Base-by-base conservation (phyloP, 164 flowering plant species). In the Nelumbo lutea region DNA sequence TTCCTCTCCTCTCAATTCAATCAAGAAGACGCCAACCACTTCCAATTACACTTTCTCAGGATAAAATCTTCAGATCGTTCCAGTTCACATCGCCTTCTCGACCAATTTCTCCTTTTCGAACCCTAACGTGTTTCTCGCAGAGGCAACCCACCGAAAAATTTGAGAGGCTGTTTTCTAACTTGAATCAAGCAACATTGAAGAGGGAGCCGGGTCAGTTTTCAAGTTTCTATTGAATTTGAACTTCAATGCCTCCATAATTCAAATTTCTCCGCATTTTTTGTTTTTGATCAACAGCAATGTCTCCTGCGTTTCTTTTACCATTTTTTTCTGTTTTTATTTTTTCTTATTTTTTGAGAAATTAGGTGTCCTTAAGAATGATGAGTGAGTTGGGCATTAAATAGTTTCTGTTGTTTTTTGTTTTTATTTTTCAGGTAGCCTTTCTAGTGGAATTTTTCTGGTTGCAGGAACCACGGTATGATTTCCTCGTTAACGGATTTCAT, bases 381-480 rank as follows among this genome's bases (percentile, higher is more conserved):
- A 53, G 9, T 68, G 51, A 40, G 41, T 38, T 0, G 61, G 27
- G 59, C 27, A 27, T 27, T 27, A 27, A 27, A 27, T 27, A 27
- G 27, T 43, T 46, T 65, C 62, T 4, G 44, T 65, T 64, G 41
- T 59, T 66, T 67, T 72, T 3, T 73, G 70, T 47, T 6, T 59
- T 66, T 67, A 70, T 3, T 73, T 71, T 47, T 6, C 85, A 86
- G 97, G 96, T 72, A 91, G 97, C 79, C 78, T 91, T 40, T 82
- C 76, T 62, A 85, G 96, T 75, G 79, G 89, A 39, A 75, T 88
- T 68, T 75, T 91, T 74, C 86, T 93, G 62, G 97, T 91, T 59
- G 94, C 97, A n/a, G 98, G 98, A 14, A 93, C 98, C 55, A 91
- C 98, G 73, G 97, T 93, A 83, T 57, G 79, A 15, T 9, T 69